A percentile compares a stretch with the other conserved stretches of the same genome.
phyloP scores from a whole-genome alignment of 2,329 filamentous ascomycete genomes.

The Dothistroma pini region DNA sequence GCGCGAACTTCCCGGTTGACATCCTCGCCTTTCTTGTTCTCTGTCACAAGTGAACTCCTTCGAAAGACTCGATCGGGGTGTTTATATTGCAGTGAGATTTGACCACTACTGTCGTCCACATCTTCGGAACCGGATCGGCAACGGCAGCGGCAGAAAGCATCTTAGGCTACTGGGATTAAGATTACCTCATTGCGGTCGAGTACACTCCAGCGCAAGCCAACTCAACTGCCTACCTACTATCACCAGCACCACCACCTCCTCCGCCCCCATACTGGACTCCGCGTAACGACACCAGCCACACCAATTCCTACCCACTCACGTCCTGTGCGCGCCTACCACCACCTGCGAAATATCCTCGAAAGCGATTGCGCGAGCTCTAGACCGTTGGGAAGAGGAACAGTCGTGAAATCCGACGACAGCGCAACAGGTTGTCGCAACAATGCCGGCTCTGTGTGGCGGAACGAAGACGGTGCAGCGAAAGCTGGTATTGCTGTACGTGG shows the following conservation, averaged over 20 bases:
- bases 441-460: slow-evolving; percentile 48
- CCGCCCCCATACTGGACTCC: not conserved
- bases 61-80: too few species aligned
- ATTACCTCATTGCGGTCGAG: not conserved
- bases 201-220: not conserved
- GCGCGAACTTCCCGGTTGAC: not conserved
- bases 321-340: not conserved
- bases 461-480: slow-evolving; percentile 85
- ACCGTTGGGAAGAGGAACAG: not conserved
- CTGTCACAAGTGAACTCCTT: too few species aligned
- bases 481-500: slow-evolving; percentile 81
- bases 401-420: not conserved
- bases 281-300: too few species aligned
- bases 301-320: not conserved
- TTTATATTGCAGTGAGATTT: not conserved
- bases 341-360: not conserved
- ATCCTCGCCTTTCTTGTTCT: not conserved
- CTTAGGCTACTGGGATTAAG: not conserved
- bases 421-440: slow-evolving; percentile 19
- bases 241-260: not conserved
- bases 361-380: not conserved
- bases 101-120: not conserved
- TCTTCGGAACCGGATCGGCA: not conserved
- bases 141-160: not conserved
- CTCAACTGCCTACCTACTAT: not conserved